A percentile compares a stretch with the other conserved stretches of the same genome.
Conservation (phyloP, 2,329 filamentous ascomycete species). For the Hypoxylon sp. region DNA sequence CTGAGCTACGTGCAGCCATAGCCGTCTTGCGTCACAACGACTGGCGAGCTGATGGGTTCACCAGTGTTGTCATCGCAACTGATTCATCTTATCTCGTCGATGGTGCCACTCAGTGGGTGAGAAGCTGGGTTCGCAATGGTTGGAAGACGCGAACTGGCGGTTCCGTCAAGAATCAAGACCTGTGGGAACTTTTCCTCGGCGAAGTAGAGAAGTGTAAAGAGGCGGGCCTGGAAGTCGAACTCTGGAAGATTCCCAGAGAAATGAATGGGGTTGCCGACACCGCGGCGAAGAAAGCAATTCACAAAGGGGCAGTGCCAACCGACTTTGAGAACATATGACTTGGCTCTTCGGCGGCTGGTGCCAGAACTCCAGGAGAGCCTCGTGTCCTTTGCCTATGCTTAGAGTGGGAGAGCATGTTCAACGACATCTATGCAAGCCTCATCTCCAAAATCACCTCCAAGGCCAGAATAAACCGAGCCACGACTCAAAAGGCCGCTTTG, state of each 20-base stretch:
- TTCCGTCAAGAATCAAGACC: slow-evolving; percentile 58
- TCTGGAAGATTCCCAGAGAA: slow-evolving; percentile 57
- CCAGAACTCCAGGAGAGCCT: too few species aligned
- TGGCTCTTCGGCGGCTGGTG: too few species aligned
- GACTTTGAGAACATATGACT: too few species aligned
- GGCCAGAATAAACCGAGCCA: too few species aligned
- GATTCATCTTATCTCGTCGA: slow-evolving; percentile 61
- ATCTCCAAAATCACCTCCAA: too few species aligned
- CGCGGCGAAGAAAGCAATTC: slow-evolving; percentile 42
- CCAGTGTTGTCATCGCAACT: slow-evolving; percentile 58
- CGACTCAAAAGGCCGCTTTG: too few species aligned
- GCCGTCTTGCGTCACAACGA: slow-evolving; percentile 54
- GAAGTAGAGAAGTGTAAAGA: slow-evolving; percentile 47
- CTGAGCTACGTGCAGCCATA: slow-evolving; percentile 63
- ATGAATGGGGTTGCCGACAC: slow-evolving; percentile 54
- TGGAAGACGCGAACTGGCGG: slow-evolving; percentile 51
- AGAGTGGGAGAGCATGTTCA: too few species aligned
- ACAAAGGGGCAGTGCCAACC: too few species aligned
- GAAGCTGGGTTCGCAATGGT: slow-evolving; percentile 52
- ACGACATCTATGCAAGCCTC: too few species aligned
- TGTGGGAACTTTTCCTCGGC: slow-evolving; percentile 59
- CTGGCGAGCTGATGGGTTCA: slow-evolving; percentile 54
- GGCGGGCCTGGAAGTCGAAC: slow-evolving; percentile 48
- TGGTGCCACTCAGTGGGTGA: slow-evolving; percentile 54
- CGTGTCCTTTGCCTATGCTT: too few species aligned